Percentiles rank a stretch among this genome's conserved stretches.
Evolutionary conservation across 164 flowering plant genomes (phyloP).

Genomic region (Cinnamomum micranthum): DNA sequence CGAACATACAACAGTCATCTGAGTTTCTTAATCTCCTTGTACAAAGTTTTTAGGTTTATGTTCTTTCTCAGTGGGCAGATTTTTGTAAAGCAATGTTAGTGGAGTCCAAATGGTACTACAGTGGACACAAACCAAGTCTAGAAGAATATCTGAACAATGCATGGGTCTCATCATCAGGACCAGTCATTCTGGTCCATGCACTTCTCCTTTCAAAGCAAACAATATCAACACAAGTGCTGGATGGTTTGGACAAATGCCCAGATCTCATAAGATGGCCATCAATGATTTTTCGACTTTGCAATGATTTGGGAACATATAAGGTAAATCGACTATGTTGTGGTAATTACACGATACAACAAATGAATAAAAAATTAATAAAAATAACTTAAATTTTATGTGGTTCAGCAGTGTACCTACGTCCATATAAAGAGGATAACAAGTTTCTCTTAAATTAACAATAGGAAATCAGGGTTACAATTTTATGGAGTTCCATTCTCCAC

Average conservation of each 20-base stretch:
- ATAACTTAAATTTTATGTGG: too few species aligned
- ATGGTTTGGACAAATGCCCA: slow-evolving; percentile 14
- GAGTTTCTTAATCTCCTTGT: too few species aligned
- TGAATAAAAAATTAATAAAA: too few species aligned
- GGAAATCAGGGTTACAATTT: too few species aligned
- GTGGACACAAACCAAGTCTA: slow-evolving; percentile 33
- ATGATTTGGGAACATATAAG: slow-evolving; percentile 34
- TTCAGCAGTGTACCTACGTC: too few species aligned
- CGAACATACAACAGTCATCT: neutral
- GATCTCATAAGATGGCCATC: slow-evolving; percentile 22
- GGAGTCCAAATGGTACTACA: slow-evolving; percentile 54
- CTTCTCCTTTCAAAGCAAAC: slow-evolving; percentile 17
- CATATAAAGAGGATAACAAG: too few species aligned
- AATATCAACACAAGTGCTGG: slow-evolving; percentile 7
- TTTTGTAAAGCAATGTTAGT: slow-evolving; percentile 38
- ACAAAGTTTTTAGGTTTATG: neutral
- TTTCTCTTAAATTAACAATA: neutral
- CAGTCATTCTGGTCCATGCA: slow-evolving; percentile 28
- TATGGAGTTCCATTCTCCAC: neutral
- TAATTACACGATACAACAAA: too few species aligned
- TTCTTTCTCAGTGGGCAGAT: slow-evolving; percentile 41
- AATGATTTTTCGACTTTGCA: slow-evolving; percentile 35
- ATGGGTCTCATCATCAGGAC: slow-evolving; percentile 47
- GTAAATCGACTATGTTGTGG: slow-evolving; percentile 6
- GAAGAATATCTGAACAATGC: slow-evolving; percentile 48